These are phyloP conservation scores for Leccinum subtestaceum DNA, from an alignment of 768 basidiomycete genomes.

Conservation along the genomic window DNA sequence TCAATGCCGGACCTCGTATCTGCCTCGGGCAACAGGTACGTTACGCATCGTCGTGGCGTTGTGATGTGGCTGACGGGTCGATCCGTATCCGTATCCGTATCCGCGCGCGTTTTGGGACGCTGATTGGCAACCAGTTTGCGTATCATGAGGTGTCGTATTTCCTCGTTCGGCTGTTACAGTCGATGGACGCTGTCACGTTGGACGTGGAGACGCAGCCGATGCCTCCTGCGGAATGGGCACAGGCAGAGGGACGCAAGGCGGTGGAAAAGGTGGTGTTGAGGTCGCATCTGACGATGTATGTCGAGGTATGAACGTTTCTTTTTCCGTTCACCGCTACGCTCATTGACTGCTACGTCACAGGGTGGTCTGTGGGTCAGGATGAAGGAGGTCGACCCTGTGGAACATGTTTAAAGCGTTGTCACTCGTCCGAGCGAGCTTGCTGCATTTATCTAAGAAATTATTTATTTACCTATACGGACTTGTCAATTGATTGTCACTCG, in stretches of 20 bases:
- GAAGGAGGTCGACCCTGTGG: conserved; percentile 14
- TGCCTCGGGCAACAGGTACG: conserved; percentile 52
- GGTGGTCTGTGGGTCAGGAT: conserved; percentile 28
- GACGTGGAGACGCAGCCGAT: conserved; percentile 36
- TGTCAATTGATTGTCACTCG: background rate
- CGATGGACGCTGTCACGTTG: conserved; percentile 42
- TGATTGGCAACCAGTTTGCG: conserved; percentile 39
- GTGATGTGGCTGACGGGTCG: background rate
- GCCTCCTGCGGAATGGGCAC: conserved; percentile 34
- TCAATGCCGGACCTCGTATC: conserved; percentile 66
- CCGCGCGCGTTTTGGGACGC: background rate
- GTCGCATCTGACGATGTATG: conserved; percentile 43
- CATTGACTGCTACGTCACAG: conserved; percentile 1
- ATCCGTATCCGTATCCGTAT: too few species aligned
- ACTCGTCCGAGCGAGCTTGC: background rate
- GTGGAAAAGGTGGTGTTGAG: conserved; percentile 40
- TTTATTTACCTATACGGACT: background rate
- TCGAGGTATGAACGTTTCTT: conserved; percentile 30
- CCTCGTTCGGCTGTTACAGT: conserved; percentile 50
- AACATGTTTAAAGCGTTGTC: background rate
- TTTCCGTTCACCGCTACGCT: background rate
- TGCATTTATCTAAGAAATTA: background rate
- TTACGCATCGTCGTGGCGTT: background rate
- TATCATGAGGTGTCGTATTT: conserved; percentile 56
- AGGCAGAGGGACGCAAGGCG: conserved; percentile 35